A percentile compares a stretch with the other conserved stretches of the same genome.
These are phyloP conservation scores for Stagonosporopsis rhizophila DNA, from an alignment of 2,329 filamentous ascomycete genomes.

Conservation along the genomic window DNA sequence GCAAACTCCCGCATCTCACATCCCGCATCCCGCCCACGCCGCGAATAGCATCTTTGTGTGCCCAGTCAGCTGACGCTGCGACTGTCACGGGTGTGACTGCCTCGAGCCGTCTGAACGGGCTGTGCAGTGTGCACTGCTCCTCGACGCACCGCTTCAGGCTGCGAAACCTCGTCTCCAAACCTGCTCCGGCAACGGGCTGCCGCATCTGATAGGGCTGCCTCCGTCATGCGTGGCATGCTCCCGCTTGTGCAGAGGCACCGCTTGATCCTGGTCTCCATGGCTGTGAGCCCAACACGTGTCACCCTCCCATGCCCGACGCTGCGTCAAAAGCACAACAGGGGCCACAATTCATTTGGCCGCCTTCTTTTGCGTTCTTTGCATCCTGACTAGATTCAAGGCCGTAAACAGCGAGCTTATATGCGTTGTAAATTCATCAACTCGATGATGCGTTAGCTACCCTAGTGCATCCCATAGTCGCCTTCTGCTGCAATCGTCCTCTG, in stretches of 20 bases:
- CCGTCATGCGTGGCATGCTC: conserved; percentile 12
- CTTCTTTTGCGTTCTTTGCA: neutral
- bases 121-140: conserved; percentile 15
- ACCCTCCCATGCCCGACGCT: conserved; percentile 9
- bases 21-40: conserved; percentile 9
- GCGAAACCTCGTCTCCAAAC: conserved; percentile 7
- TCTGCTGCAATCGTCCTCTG: conserved; percentile 51
- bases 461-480: conserved; percentile 41
- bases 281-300: conserved; percentile 21
- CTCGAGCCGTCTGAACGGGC: conserved; percentile 14
- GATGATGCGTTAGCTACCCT: neutral
- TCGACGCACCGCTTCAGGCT: conserved; percentile 4
- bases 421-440: conserved; percentile 1
- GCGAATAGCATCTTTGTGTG: conserved; percentile 10
- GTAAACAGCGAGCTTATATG: no score
- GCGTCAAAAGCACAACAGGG: conserved; percentile 11
- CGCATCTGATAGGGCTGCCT: conserved; percentile 40
- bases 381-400: neutral
- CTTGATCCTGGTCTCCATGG: conserved; percentile 8
- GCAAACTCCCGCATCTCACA: conserved; percentile 7
- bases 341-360: conserved; percentile 7
- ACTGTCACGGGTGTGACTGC: conserved; percentile 16
- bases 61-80: conserved; percentile 19
- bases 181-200: conserved; percentile 14
- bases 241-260: conserved; percentile 14